Evolutionary conservation across 192 early-diverging fungal genomes (phyloP), one percentile per base, ranked within the genome.

Genomic region (Rhizophagus prolifer): DNA sequence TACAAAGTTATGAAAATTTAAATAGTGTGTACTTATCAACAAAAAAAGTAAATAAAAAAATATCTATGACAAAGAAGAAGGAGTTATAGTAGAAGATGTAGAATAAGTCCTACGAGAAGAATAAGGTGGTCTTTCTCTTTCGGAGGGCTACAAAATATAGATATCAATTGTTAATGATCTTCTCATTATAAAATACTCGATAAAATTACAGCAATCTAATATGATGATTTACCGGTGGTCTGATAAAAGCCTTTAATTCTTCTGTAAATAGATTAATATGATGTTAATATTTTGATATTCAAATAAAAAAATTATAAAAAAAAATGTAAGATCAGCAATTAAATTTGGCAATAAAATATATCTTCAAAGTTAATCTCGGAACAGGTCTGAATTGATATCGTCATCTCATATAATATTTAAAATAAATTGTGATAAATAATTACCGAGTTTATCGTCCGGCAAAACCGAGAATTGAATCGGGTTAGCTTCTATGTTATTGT

Each of bases 381-480:
- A 70, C 68, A 70, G 68, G 68, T 70, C 68, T 70, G 68, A 70
- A 47, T 46, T 70, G 26, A 19, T 54, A 50, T 70, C 44, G n/a
- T 70, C 68, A 70, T 46, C 8, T 46, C 23, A 28, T 28, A 19
- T 21, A 23, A 13, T 6, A 14, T 30, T 9, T 23, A 26, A 46
- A 16, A 26, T 46, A 47, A 70, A 46, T 23, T 16, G 16, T 46
- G 28, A 70, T 50, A 26, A 47, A 62, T 26, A 44, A 72, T 65
- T 78, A 86, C 87, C 88, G 83, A 87, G 87, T 74, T 88, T 81
- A 16, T 82, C 84, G 21, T 91, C 90, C 30, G 79, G 77, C 58
- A 92, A 60, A 19, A 81, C 81, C 61, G 83, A 79, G 76, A 93
- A 92, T 62, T 82, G 80, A 50, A 93, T 88, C 28, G 85, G 81